A percentile compares a stretch with the other conserved stretches of the same genome.
These are phyloP conservation scores for Betula pendula DNA, from an alignment of 306 rosid genomes.

Conservation along the genomic window DNA sequence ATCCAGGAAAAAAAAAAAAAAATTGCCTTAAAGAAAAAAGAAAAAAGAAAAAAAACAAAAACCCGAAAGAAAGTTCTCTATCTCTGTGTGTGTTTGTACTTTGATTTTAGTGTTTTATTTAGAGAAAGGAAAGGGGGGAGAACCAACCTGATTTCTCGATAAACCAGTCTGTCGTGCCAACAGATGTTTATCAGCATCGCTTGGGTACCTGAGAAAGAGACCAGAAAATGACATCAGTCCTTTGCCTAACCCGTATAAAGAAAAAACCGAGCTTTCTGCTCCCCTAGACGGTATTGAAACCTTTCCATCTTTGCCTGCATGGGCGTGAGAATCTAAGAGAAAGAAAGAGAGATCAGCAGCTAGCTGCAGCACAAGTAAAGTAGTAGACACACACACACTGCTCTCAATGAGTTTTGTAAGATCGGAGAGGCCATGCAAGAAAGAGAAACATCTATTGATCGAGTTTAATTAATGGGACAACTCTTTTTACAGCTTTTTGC, in stretches of 20 bases:
- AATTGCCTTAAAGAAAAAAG: slow-evolving; percentile 8
- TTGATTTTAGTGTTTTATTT: not conserved
- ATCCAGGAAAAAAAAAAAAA: not conserved
- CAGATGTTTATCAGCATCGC: slow-evolving; percentile 96
- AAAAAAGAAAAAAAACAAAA: too few species aligned
- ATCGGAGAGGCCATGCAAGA: not conserved
- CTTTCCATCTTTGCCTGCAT: slow-evolving; percentile 44
- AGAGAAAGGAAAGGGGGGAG: slow-evolving; percentile 24
- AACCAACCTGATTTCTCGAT: slow-evolving; percentile 83
- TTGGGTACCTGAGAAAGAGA: slow-evolving; percentile 94
- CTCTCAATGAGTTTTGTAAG: slow-evolving; percentile 11
- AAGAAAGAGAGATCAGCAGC: slow-evolving; percentile 42
- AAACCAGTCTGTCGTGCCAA: slow-evolving; percentile 91
- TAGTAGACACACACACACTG: slow-evolving; percentile 39
- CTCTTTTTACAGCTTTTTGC: slow-evolving; percentile 42
- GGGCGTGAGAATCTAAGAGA: slow-evolving; percentile 79
- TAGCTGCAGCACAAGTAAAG: slow-evolving; percentile 44
- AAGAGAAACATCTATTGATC: slow-evolving; percentile 21
- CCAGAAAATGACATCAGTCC: slow-evolving; percentile 74
- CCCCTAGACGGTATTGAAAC: slow-evolving; percentile 37
- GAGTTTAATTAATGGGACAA: slow-evolving; percentile 32
- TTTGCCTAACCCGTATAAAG: too few species aligned
- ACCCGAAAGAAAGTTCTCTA: not conserved
- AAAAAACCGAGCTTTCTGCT: slow-evolving; percentile 50
- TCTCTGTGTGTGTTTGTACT: not conserved